Conservation (phyloP, 208 protist genomes). For the Leptomonas pyrrhocoris region DNA sequence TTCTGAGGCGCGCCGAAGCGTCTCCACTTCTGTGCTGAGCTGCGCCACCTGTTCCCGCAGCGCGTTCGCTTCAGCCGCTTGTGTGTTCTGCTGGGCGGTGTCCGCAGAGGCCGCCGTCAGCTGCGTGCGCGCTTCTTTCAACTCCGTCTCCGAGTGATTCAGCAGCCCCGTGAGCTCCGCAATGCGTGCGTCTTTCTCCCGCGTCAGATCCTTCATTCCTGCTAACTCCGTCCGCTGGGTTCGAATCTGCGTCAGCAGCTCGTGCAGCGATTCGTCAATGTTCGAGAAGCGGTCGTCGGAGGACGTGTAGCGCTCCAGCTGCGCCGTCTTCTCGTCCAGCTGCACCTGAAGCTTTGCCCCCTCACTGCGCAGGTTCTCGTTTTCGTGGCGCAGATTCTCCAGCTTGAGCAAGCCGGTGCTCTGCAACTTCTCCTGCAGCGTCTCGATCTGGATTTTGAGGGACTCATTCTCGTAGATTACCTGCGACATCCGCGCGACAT, state of each 20-base stretch:
- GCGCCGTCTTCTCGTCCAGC: constrained; percentile 52
- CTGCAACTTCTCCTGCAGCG: constrained; percentile 38
- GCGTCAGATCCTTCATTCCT: constrained; percentile 26
- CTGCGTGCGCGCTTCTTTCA: constrained; percentile 15
- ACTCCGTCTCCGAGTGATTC: constrained; percentile 18
- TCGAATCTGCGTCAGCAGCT: constrained; percentile 36
- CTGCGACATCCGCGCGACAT: constrained; percentile 23
- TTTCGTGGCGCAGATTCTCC: constrained; percentile 32
- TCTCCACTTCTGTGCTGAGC: constrained; percentile 22
- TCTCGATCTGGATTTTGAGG: constrained; percentile 53
- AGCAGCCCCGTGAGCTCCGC: constrained; percentile 28
- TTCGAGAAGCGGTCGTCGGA: constrained; percentile 50
- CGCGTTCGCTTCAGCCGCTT: background rate
- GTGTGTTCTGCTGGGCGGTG: background rate
- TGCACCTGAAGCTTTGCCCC: constrained; percentile 31
- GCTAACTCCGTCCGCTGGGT: constrained; percentile 42
- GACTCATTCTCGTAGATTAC: constrained; percentile 70
- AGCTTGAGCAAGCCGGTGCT: constrained; percentile 40
- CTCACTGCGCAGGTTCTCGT: constrained; percentile 34
- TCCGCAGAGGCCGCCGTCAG: background rate
- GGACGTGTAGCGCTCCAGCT: constrained; percentile 40
- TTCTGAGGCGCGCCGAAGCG: background rate
- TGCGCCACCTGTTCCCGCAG: constrained; percentile 21
- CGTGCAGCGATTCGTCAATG: constrained; percentile 45
- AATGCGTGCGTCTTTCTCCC: constrained; percentile 41